A percentile compares a stretch with the other conserved stretches of the same genome.
These are phyloP conservation scores for Vanilla planifolia DNA, from an alignment of 106 monocot species.

Conservation along the genomic window DNA sequence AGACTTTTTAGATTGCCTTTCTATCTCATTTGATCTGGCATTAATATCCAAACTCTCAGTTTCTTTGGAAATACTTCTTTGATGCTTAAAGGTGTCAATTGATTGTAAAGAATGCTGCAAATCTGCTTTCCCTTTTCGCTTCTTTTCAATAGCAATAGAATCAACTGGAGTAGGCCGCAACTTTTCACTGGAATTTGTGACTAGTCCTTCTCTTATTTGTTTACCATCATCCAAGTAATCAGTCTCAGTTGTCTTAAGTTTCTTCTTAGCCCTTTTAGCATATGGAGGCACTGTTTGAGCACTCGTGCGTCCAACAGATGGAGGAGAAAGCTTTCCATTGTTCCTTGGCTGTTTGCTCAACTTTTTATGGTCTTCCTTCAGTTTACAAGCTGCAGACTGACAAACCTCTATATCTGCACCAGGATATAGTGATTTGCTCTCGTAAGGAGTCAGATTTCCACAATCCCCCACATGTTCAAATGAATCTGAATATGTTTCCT, in stretches of 20 bases:
- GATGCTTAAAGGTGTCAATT: constrained; percentile 22
- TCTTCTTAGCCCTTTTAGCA: constrained; percentile 29
- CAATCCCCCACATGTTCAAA: constrained; percentile 42
- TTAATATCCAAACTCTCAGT: constrained; percentile 16
- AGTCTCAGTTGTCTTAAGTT: constrained; percentile 33
- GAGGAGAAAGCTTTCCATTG: constrained; percentile 13
- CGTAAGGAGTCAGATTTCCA: constrained; percentile 7
- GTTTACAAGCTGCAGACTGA: constrained; percentile 14
- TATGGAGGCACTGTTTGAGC: constrained; percentile 10
- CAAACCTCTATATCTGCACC: constrained; percentile 8
- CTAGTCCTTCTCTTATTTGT: constrained; percentile 23
- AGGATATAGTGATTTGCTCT: constrained; percentile 12
- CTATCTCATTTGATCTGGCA: constrained; percentile 13
- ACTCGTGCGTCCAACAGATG: constrained; percentile 1
- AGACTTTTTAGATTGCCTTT: constrained; percentile 11
- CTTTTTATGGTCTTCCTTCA: constrained; percentile 25
- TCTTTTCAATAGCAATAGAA: constrained; percentile 26
- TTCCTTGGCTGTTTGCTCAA: constrained; percentile 27
- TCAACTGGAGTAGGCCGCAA: constrained; percentile 19
- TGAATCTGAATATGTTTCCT: constrained; percentile 83
- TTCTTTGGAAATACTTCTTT: constrained; percentile 18
- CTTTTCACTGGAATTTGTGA: constrained; percentile 22
- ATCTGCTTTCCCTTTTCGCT: constrained; percentile 18
- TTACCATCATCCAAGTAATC: constrained; percentile 22
- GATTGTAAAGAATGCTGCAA: constrained; percentile 13